Base-by-base conservation (phyloP, 768 basidiomycete species). In the Termitomyces sp. region DNA sequence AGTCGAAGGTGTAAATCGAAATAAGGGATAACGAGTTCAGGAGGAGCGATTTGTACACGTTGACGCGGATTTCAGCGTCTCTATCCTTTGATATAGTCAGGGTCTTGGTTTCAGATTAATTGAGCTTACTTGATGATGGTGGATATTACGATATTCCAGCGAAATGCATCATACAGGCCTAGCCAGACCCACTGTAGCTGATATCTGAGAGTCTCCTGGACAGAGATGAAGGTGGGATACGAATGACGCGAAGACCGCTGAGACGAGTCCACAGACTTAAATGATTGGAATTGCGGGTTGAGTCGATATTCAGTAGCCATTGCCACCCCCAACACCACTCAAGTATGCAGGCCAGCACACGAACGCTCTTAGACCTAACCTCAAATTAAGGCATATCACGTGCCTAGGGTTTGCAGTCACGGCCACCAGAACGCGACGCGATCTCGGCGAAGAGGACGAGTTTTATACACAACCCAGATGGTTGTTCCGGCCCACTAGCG, bases 1-100 rank as follows among this genome's bases (percentile, higher is more conserved):
- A 66, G 63, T 91, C 88, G 66, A 91, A 89, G n/a, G 79, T 73
- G 65, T 85, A 90, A 55, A 92, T 83, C 12, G 87, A 90, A 14
- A 78, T 66, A 57, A 93, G 68, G 1, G 88, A 89, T 19, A 91
- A 71, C 9, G 74, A 69, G 65, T 93, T 93, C 48, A 93, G 77
- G 8, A 89, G 70, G 17, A 88, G 66, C 1, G 87, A 90, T 71
- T 92, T 93, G 71, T 82, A 77, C 37, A 90, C 67, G 66, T 90
- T 86, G 53, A 78, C 74, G 15, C 88, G 85, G 54, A 93, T 82
- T 68, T 91, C 88, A 6, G 81, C 67, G 68, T 93, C 90, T 60
- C 88, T 92, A 64, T 45, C 52, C 57, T 55, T 52, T 24, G 35
- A 46, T 44, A 55, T 49, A 45, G 50, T 52, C 51, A 53, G 55